A percentile compares a stretch with the other conserved stretches of the same genome.
phyloP scores from a whole-genome alignment of 371 early-diverging fungal species.

The Apophysomyces variabilis region DNA sequence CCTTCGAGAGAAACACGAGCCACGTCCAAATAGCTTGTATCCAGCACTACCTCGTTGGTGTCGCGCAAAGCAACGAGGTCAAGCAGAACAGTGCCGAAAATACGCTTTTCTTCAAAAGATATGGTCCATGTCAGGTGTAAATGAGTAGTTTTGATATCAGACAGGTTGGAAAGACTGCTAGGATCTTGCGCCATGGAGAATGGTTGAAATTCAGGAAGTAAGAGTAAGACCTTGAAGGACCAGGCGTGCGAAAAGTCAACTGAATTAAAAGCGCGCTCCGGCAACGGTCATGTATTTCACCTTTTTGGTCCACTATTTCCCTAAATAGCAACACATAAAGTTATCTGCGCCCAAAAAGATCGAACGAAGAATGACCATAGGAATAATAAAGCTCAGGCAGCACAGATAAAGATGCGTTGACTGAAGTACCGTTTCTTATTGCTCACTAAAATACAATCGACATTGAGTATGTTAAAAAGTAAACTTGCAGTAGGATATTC shows the following conservation, averaged over 20 bases:
- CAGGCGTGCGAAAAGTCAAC: conserved; percentile 6
- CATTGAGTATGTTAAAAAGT: too few relatives aligned
- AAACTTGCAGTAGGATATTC: too few relatives aligned
- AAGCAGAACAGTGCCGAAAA: conserved; percentile 70
- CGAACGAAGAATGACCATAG: too few relatives aligned
- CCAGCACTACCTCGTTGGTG: conserved; percentile 66
- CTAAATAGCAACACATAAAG: background rate
- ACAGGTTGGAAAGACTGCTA: conserved; percentile 82
- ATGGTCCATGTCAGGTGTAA: conserved; percentile 73
- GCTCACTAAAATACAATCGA: too few relatives aligned
- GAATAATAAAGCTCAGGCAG: too few relatives aligned
- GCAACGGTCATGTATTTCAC: too few relatives aligned
- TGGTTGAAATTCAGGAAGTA: conserved; percentile 10
- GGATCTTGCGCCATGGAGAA: conserved; percentile 59
- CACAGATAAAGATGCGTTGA: too few relatives aligned
- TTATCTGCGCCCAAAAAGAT: too few relatives aligned
- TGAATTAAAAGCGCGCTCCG: too few relatives aligned
- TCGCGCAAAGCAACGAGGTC: conserved; percentile 50
- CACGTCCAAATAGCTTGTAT: conserved; percentile 69
- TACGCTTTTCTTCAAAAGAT: conserved; percentile 69
- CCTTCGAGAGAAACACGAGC: conserved; percentile 47
- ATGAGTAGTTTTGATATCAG: conserved; percentile 69
- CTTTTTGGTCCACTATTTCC: background rate
- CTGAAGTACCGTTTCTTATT: too few relatives aligned
- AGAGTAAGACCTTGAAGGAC: conserved; percentile 3